A percentile compares a stretch with the other conserved stretches of the same genome.
These are phyloP conservation scores for Madurella mycetomatis DNA, from an alignment of 2,329 filamentous ascomycete species.

Conservation along the genomic window DNA sequence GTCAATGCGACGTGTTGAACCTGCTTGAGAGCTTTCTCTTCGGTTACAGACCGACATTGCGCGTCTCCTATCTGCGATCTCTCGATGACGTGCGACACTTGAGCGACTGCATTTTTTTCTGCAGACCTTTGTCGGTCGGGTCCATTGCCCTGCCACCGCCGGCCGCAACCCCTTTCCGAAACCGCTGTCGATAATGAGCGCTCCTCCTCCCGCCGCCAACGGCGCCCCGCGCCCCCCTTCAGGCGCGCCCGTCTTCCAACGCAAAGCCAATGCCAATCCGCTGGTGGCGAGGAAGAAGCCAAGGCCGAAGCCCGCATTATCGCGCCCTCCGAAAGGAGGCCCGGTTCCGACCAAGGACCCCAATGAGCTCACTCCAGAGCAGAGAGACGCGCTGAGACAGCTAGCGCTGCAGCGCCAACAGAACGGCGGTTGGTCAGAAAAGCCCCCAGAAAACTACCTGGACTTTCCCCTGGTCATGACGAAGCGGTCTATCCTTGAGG, in stretches of 20 bases:
- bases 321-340: constrained; percentile 8
- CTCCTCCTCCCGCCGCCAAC: constrained; percentile 34
- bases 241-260: constrained; percentile 33
- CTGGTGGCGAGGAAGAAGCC: constrained; percentile 59
- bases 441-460: constrained; percentile 44
- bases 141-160: background rate
- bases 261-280: constrained; percentile 54
- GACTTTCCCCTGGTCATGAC: constrained; percentile 72
- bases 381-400: constrained; percentile 12
- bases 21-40: no score
- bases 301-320: constrained; percentile 32
- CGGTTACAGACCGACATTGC: background rate
- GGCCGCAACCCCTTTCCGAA: background rate
- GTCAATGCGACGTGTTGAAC: background rate
- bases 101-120: background rate
- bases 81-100: constrained; percentile 16
- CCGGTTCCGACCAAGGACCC: constrained; percentile 13
- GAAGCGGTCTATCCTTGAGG: constrained; percentile 73
- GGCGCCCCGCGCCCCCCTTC: constrained; percentile 20
- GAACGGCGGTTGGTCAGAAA: constrained; percentile 53
- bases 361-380: constrained; percentile 28
- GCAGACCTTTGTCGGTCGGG: background rate
- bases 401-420: constrained; percentile 39
- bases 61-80: background rate
- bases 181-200: constrained; percentile 37